Conservation (phyloP, 2,329 filamentous ascomycete species). For the Kalmusia sp. region DNA sequence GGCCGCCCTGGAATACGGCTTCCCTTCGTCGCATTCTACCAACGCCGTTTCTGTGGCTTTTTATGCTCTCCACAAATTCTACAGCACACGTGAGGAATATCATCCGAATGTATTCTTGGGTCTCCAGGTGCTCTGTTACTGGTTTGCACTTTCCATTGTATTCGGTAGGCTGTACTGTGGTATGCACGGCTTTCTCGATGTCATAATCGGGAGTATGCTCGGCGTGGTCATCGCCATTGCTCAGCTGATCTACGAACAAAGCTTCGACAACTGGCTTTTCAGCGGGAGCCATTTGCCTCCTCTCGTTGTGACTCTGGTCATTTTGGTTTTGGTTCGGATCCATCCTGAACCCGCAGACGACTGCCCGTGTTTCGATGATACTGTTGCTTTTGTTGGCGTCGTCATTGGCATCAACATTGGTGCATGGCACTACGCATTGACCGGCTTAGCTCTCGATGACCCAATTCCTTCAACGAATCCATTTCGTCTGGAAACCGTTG, state of each 20-base stretch:
- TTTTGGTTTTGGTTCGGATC: conserved; percentile 81
- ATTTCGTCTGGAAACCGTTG: conserved; percentile 71
- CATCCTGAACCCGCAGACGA: conserved; percentile 97
- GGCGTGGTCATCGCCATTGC: conserved; percentile 69
- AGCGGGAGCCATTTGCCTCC: conserved; percentile 65
- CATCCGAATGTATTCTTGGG: conserved; percentile 64
- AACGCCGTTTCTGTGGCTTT: conserved; percentile 95
- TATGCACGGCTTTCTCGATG: conserved; percentile 97
- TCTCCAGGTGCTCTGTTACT: conserved; percentile 75
- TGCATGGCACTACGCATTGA: conserved; percentile 79
- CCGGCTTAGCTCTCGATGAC: conserved; percentile 58
- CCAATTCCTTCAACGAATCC: conserved; percentile 67
- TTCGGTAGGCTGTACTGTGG: conserved; percentile 94
- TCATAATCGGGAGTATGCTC: conserved; percentile 78
- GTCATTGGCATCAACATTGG: conserved; percentile 84
- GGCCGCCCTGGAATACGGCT: conserved; percentile 93
- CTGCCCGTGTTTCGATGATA: conserved; percentile 96
- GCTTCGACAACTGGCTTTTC: conserved; percentile 74
- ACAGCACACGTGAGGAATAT: conserved; percentile 68
- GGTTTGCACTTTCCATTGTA: conserved; percentile 88
- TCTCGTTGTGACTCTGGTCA: conserved; percentile 66
- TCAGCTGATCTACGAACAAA: conserved; percentile 62
- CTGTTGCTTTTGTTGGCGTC: conserved; percentile 89
- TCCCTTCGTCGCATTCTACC: conserved; percentile 95
- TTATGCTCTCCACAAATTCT: conserved; percentile 77